These are phyloP conservation scores for Solanum lignicaule DNA, from an alignment of 257 asterid species.

Conservation along the genomic window DNA sequence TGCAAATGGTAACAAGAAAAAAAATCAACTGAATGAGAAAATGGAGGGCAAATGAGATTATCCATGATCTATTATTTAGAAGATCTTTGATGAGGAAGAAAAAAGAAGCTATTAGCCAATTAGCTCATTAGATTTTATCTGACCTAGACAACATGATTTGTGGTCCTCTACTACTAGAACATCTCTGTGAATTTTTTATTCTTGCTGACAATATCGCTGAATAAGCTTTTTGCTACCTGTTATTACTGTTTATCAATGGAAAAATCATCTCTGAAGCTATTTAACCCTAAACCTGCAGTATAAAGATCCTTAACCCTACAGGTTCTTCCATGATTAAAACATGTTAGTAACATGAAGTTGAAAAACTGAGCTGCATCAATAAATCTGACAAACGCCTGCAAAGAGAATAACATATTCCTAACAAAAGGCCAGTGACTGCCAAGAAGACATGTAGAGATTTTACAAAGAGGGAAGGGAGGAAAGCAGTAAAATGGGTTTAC, in stretches of 20 bases:
- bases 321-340: neutral
- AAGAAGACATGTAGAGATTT: neutral
- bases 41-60: neutral
- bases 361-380: neutral
- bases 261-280: neutral
- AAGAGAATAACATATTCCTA: neutral
- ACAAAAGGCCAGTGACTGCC: neutral
- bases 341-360: neutral
- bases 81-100: neutral
- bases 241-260: neutral
- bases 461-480: neutral
- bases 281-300: neutral
- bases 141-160: neutral
- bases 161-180: neutral
- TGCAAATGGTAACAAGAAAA: neutral
- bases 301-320: neutral
- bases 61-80: neutral
- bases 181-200: neutral
- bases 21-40: neutral
- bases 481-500: neutral
- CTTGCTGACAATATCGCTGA: neutral
- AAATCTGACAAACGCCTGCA: neutral
- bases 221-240: neutral
- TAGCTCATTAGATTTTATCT: neutral
- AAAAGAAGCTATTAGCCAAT: neutral